These are phyloP conservation scores for Coniosporium apollinis DNA, from an alignment of 495 filamentous ascomycete species.

Conservation along the genomic window DNA sequence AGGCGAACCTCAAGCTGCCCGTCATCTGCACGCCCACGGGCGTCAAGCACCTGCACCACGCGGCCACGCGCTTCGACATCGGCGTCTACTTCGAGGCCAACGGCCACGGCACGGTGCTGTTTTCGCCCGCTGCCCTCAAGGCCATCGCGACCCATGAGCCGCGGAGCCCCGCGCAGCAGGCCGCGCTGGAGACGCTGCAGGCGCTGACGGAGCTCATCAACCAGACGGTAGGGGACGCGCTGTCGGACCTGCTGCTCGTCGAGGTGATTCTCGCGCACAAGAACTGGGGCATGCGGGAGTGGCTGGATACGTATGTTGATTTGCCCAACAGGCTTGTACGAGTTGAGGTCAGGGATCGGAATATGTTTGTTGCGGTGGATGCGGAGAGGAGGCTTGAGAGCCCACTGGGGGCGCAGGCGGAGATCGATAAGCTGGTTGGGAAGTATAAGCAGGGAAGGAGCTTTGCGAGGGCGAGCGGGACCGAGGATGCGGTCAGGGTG, in stretches of 20 bases:
- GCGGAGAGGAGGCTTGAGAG: conserved; percentile 76
- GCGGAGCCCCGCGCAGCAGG: conserved; percentile 78
- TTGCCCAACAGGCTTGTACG: conserved; percentile 88
- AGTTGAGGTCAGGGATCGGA: conserved; percentile 75
- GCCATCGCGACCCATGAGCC: conserved; percentile 61
- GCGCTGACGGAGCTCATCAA: conserved; percentile 85
- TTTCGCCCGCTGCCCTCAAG: conserved; percentile 67
- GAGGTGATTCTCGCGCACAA: conserved; percentile 95
- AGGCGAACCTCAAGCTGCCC: conserved; percentile 71
- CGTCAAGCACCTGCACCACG: conserved; percentile 95
- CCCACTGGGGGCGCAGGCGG: conserved; percentile 58
- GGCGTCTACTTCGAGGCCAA: conserved; percentile 99
- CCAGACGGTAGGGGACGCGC: conserved; percentile 89
- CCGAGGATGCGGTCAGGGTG: conserved; percentile 88
- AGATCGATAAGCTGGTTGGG: conserved; percentile 72
- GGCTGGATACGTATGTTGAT: conserved; percentile 87
- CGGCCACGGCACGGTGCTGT: conserved; percentile 90
- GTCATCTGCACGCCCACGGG: conserved; percentile 88
- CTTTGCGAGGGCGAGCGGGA: conserved; percentile 85
- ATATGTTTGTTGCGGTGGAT: conserved; percentile 74
- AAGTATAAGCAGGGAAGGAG: conserved; percentile 82
- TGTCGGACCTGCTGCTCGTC: conserved; percentile 90
- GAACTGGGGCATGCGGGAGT: conserved; percentile 74
- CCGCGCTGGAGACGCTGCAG: conserved; percentile 61
- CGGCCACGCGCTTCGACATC: conserved; percentile 75